Evolutionary conservation across 164 flowering plant genomes (phyloP).

Genomic region (Nymphaea colorata): DNA sequence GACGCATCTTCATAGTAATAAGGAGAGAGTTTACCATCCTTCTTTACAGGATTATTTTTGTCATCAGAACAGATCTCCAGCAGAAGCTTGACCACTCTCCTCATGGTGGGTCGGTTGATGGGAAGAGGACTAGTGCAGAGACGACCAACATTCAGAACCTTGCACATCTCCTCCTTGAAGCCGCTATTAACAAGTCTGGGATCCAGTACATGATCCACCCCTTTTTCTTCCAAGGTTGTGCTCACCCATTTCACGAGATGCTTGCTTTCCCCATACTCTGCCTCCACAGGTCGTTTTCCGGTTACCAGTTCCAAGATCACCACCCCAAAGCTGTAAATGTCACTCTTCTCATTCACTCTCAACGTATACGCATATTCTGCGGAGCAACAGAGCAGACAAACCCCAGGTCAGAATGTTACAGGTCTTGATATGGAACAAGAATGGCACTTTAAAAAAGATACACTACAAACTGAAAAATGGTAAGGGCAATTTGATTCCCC

Average conservation of each 20-base stretch:
- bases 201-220: constrained; percentile 64
- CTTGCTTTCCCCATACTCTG: constrained; percentile 72
- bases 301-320: constrained; percentile 81
- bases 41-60: constrained; percentile 24
- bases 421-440: background rate
- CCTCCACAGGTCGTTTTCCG: constrained; percentile 68
- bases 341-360: constrained; percentile 94
- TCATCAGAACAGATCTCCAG: constrained; percentile 43
- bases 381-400: constrained; percentile 2
- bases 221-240: constrained; percentile 71
- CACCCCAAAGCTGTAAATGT: constrained; percentile 91
- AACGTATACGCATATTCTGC: constrained; percentile 96
- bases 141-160: constrained; percentile 68
- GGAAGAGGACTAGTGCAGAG: constrained; percentile 91
- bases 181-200: constrained; percentile 52
- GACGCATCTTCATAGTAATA: constrained; percentile 71
- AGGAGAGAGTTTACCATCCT: constrained; percentile 75
- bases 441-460: no score
- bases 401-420: background rate
- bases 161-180: constrained; percentile 71
- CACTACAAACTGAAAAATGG: no score
- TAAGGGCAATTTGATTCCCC: no score
- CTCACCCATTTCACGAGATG: constrained; percentile 93
- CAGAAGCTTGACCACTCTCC: constrained; percentile 75
- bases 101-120: constrained; percentile 88